Evolutionary conservation across 306 rosid genomes (phyloP), one percentile per base, ranked within the genome.

Genomic region (Cucumis hystrix): DNA sequence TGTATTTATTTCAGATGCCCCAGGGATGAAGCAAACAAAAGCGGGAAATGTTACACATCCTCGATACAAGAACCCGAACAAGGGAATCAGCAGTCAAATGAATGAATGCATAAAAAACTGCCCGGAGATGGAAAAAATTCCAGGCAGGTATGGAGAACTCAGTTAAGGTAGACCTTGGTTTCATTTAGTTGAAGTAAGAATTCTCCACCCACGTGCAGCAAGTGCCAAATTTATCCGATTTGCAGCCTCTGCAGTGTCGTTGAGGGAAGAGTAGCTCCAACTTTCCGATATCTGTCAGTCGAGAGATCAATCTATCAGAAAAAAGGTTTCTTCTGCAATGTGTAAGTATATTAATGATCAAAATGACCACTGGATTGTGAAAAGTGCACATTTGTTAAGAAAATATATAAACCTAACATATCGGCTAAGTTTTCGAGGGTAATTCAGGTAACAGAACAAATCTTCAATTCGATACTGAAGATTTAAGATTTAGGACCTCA

Each of bases 221-320:
- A 95, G 93, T 15, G 90, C 87, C 45, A 59, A 40, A 18, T 75
- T 70, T 77, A 92, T 93, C 82, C 77, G 82, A 67, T 63, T 79
- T 28, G 97, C 97, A 67, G 97, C 97, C 71, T 89, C 88, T 18
- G 90, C 88, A 6, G 90, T 88, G 86, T 92, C 99, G 74, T 89
- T 89, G 40, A 92, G 92, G 8, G 97, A 97, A 80, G 90, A 76
- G 83, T 95, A 95, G 85, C 86, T 87, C 97, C 99, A 92, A 80
- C 84, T 86, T 47, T 84, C 86, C 35, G 83, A 71, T 71, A 90
- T 87, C 97, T 95, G 88, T 60, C 77, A 49, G 68, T 83, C 43
- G 57, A 67, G 73, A 58, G 28, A 84, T 49, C 39, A 54, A 52
- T 43, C 30, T 28, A 23, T 10, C 74, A 79, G 17, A 45, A 45